Evolutionary conservation across 768 basidiomycete genomes (phyloP), one percentile per base, ranked within the genome.

Genomic region (Filobasidium floriforme): DNA sequence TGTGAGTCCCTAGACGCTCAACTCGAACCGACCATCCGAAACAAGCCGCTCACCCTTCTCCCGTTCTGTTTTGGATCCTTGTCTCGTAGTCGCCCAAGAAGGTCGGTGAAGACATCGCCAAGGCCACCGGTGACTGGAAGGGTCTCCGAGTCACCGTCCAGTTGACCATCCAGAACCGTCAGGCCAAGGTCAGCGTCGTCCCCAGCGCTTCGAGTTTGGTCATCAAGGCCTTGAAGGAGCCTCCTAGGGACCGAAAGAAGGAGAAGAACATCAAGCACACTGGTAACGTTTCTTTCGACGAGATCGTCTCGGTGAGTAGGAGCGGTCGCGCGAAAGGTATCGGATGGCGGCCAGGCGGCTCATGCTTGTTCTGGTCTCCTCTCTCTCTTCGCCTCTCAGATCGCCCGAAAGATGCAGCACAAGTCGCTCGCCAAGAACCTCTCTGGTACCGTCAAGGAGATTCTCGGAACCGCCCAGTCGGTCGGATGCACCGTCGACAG

Each of bases 101-200:
- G 84, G 96, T 99, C 81, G 96, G 96, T 82, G 96, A 99, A 90
- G 96, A 99, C 82, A 99, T 99, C 79, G 96, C 96, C 75, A 99
- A 99, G 81, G 94, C 94, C 66, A 99, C 96, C 68, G 85, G 87
- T 59, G 88, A 87, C 79, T 99, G 96, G 96, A 99, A 99, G 82
- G 96, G 96, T 83, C 90, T 98, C 79, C 91, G 93, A 69, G 94
- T 99, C 67, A 98, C 96, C 71, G 92, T 98, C 72, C 92, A 97
- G 81, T 86, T 98, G 68, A 98, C 94, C 67, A 97, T 98, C 81
- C 96, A 98, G 85, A 99, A 99, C 82, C 92, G 96, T 81, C 96
- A 99, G 87, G 96, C 96, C 63, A 83, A 88, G 71, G 92, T 97
- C 76, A 84, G 92, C 66, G 93, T 98, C 73, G 94, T 99, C 61